Evolutionary conservation across 106 monocot genomes (phyloP).

Genomic region (Platanthera guangdongensis): DNA sequence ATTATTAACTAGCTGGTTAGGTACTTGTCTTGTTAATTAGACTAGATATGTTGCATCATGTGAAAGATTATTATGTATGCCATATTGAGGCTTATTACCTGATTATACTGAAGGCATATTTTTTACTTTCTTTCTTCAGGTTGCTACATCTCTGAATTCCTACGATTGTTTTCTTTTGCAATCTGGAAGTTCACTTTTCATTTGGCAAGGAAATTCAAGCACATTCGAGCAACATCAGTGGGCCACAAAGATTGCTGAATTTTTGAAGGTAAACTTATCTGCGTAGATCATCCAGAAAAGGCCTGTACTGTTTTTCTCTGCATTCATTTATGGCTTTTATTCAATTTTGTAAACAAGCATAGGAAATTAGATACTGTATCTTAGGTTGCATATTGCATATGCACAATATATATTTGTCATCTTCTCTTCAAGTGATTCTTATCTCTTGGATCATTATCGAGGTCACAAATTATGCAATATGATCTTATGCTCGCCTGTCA

Average conservation of each 20-base stretch:
- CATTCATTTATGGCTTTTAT: not conserved
- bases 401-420: not conserved
- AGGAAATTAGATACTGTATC: not conserved
- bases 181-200: slow-evolving; percentile 83
- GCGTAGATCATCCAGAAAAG: not conserved
- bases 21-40: not conserved
- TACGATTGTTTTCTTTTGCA: slow-evolving; percentile 84
- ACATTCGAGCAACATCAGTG: slow-evolving; percentile 87
- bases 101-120: not conserved
- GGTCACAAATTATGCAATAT: not conserved
- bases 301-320: not conserved
- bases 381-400: not conserved
- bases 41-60: not conserved
- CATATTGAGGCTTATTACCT: not conserved
- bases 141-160: slow-evolving; percentile 60
- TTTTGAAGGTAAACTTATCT: slow-evolving; percentile 62
- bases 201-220: slow-evolving; percentile 90
- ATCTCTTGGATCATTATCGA: not conserved
- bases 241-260: slow-evolving; percentile 81
- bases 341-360: not conserved
- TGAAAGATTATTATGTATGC: not conserved
- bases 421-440: not conserved
- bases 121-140: slow-evolving; percentile 22
- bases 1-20: not conserved
- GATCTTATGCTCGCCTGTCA: not conserved